Percentiles rank a stretch among this genome's conserved stretches.
Evolutionary conservation across 2,329 filamentous ascomycete genomes (phyloP).

Genomic region (Colletotrichum sojae): DNA sequence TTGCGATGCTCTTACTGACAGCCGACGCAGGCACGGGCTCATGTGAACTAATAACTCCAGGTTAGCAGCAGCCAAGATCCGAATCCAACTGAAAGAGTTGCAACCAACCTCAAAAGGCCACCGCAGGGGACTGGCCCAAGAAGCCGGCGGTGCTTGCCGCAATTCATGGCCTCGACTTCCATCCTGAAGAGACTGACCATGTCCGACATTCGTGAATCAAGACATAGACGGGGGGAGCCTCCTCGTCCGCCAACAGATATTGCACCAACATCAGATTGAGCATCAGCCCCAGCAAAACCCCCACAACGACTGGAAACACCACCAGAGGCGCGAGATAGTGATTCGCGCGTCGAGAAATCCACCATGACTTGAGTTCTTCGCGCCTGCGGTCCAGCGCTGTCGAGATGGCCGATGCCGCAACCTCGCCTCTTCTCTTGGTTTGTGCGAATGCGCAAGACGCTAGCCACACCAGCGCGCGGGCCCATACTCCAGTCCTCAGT

Average conservation of each 20-base stretch:
- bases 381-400: neutral
- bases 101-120: too few relatives aligned
- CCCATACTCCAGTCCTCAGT: neutral
- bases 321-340: neutral
- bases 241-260: neutral
- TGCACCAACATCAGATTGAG: neutral
- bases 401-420: neutral
- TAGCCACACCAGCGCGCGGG: neutral
- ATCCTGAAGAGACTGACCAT: conserved; percentile 22
- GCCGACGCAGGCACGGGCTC: too few relatives aligned
- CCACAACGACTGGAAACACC: neutral
- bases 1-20: too few relatives aligned
- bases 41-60: too few relatives aligned
- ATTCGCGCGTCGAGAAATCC: conserved; percentile 3
- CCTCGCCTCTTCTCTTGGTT: neutral
- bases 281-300: neutral
- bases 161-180: neutral
- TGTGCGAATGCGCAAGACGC: neutral
- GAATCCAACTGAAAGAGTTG: too few relatives aligned
- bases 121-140: too few relatives aligned
- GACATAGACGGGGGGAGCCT: conserved; percentile 17
- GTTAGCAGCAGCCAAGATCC: too few relatives aligned
- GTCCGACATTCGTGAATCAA: conserved; percentile 27
- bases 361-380: conserved; percentile 2
- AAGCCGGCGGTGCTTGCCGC: too few relatives aligned